A percentile compares a stretch with the other conserved stretches of the same genome.
Conservation (phyloP, 345 rosid species). For the Hevea brasiliensis region DNA sequence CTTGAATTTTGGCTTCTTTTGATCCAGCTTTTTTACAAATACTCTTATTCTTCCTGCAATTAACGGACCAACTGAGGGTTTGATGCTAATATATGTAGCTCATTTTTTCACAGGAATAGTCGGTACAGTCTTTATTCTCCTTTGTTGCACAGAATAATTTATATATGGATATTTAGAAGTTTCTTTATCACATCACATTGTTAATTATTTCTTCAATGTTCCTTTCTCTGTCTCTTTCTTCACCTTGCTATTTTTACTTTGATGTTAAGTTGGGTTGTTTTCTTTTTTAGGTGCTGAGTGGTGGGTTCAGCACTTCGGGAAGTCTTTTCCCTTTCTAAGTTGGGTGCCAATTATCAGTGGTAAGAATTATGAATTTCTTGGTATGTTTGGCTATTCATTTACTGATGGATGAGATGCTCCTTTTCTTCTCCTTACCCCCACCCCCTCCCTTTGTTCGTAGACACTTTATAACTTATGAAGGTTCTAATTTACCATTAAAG, state of each 20-base stretch:
- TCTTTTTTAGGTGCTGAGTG: constrained; percentile 77
- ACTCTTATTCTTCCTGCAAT: constrained; percentile 88
- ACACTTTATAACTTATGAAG: too few relatives aligned
- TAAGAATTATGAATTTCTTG: constrained; percentile 31
- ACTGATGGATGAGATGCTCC: background rate
- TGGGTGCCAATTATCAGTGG: constrained; percentile 84
- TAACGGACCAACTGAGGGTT: constrained; percentile 98
- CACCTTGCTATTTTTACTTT: constrained; percentile 1
- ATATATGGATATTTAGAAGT: background rate
- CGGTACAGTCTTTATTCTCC: constrained; percentile 50
- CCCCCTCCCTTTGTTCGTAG: background rate
- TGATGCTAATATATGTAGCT: constrained; percentile 70
- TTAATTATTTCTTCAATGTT: background rate
- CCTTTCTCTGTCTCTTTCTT: background rate
- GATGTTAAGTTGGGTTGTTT: constrained; percentile 2
- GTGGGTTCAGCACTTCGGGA: constrained; percentile 76
- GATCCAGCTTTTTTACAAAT: constrained; percentile 81
- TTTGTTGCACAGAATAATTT: background rate
- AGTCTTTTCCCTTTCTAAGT: constrained; percentile 62
- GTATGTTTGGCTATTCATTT: background rate
- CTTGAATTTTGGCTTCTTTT: constrained; percentile 14
- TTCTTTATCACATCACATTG: background rate
- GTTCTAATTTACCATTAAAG: background rate
- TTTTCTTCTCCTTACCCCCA: background rate
- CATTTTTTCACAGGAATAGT: constrained; percentile 83